Evolutionary conservation across 306 rosid genomes (phyloP), one percentile per base, ranked within the genome.

Genomic region (Ziziphus jujuba): DNA sequence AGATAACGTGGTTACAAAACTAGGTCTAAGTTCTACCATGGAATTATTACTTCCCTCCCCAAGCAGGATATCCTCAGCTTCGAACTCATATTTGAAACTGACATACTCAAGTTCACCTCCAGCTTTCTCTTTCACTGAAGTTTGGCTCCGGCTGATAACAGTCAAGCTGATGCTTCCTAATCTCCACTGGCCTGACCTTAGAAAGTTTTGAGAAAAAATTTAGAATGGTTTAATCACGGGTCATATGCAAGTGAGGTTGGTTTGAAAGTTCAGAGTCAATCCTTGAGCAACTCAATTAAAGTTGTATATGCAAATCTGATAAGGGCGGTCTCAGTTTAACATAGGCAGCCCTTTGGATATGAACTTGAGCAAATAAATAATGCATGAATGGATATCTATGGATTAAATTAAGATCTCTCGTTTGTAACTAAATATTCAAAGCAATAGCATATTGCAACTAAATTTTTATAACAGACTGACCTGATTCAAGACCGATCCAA

Each of bases 121-220:
- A 43, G 74, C 83, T 63, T 51, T 9, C 47, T 84, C 84, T 31
- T 79, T 55, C 22, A 63, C 62, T n/a, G 78, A 71, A 6, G 33
- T 74, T 48, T 83, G 75, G 50, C 21, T 52, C 74, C 74, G 77
- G 36, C 65, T 66, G 33, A 93, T 65, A 49, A 77, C 74, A 4
- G 72, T 73, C 81, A 93, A 66, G 72, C 85, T 80, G 70, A 83
- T 75, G 55, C 82, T 82, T 69, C 91, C 89, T 34, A 83, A 72
- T 76, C 97, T 84, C 97, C 97, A 90, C 48, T 93, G 90, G 78
- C 97, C 99, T 90, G 95, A 84, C 79, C 85, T 83, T 82, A 77
- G 82, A 84, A 72, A 67, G 61, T 81, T 63, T 62, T 68, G 66
- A 67, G 59, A 69, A 59, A n/a, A 8, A 43, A 51, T 40, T 56